Base-by-base conservation (phyloP, 1,139 yeast genomes). In the Pneumocystis jirovecii region DNA sequence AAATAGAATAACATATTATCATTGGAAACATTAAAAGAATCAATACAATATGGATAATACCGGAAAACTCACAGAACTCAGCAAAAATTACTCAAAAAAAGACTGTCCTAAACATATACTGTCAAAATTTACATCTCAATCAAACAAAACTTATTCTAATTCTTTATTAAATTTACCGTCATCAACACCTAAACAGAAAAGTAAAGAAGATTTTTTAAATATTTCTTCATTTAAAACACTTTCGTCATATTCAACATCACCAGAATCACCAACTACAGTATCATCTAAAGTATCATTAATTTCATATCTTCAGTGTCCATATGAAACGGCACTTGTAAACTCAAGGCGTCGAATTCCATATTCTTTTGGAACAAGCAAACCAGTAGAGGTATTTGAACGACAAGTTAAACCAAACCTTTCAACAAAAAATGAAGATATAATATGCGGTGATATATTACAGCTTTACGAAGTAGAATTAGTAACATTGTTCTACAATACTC, bases 291-390 rank as follows among this genome's bases (percentile, higher is more conserved):
- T 15, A 25, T 31, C 61, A 3, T 40, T 60, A 42, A 39, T 42
- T 60, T 21, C 44, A 31, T 60, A 60, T 25, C 31, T 12, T 39
- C 61, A 60, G 12, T 60, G 61, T 60, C 61, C 61, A 21, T 60
- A 39, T 45, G 69, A 68, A 64, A 67, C 69, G 3, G 69, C 70
- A 39, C 68, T 67, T 31, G 62, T 65, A 19, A 61, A 68, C 42
- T 65, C 70, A 17, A 66, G 66, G 31, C 64, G 71, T 10, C 65
- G 71, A 45, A 66, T 69, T 31, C 71, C 71, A 31, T 69, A 69
- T 60, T 63, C 68, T 4, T 59, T 69, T 12, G 70, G 71, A 15
- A 60, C 66, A n/a, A 37, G 31, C 10, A 66, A 68, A 34, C 60
- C 66, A 37, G 39, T 57, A 17, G 65, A 68, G 19, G 50, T 17